Evolutionary conservation across 441 rosid species (phyloP).

Genomic region (Corymbia calophylla): DNA sequence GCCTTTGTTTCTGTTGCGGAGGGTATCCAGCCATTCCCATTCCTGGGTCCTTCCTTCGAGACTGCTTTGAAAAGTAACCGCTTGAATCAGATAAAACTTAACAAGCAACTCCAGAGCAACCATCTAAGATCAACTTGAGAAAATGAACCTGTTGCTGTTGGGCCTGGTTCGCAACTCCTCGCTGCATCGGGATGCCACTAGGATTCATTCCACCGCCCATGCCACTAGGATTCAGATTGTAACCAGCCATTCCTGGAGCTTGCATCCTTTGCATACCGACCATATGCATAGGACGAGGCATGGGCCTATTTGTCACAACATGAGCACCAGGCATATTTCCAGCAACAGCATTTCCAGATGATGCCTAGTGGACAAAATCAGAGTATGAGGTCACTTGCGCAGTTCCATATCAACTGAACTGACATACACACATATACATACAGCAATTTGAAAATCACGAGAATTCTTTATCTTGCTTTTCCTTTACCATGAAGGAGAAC

Average conservation of each 20-base stretch:
- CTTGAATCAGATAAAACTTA: neutral
- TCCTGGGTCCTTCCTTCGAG: constrained; percentile 87
- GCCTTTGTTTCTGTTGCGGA: constrained; percentile 83
- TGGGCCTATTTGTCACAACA: constrained; percentile 51
- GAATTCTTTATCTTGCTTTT: neutral
- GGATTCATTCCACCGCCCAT: constrained; percentile 76
- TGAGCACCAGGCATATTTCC: constrained; percentile 59
- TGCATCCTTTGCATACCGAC: constrained; percentile 79
- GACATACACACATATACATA: neutral
- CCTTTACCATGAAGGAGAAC: neutral
- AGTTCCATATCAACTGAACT: neutral
- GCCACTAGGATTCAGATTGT: constrained; percentile 59
- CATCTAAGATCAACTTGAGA: neutral
- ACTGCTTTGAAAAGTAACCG: constrained; percentile 19
- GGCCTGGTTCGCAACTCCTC: constrained; percentile 38
- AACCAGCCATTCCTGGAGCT: constrained; percentile 57
- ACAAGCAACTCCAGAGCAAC: neutral
- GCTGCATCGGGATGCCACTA: constrained; percentile 60
- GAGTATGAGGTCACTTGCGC: neutral
- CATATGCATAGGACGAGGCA: constrained; percentile 61
- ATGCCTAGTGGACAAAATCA: neutral
- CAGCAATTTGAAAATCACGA: neutral
- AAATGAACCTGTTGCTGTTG: constrained; percentile 45
- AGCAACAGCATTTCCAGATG: constrained; percentile 49
- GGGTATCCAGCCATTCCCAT: constrained; percentile 80